Evolutionary conservation across 306 rosid genomes (phyloP), one percentile per base, ranked within the genome.

Genomic region (Cicer judaicum): DNA sequence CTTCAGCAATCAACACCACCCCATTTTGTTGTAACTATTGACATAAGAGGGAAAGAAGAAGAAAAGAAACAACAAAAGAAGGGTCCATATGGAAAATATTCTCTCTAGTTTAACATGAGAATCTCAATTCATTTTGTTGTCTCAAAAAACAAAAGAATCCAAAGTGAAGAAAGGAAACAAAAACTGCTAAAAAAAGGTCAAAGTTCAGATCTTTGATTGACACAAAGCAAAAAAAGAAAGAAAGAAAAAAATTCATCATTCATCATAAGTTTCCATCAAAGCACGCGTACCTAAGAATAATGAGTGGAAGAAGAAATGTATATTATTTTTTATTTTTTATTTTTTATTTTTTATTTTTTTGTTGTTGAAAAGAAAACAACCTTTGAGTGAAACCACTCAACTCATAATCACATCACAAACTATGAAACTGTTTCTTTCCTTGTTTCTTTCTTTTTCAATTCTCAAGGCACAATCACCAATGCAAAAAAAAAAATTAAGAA

Each of bases 261-360:
- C 34, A 78, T 82, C 88, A 82, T 86, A 60, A 70, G 82, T 79
- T 80, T 41, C 84, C 80, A 84, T 89, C 89, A 80, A 90, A 83
- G 94, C 97, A 92, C 97, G 98, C 90, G 86, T 77, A 84, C 75
- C 97, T 52, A 95, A 86, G 96, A 93, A 83, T 24, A 4, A 60
- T 60, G 66, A 60, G 18, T 60, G 44, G 34, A 29, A 29, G 34
- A 29, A 29, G 34, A 29, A 29, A 29, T 29, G 34, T 29, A 29
- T 29, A 29, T 29, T 3, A 6, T 10, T 57, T 84, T 86, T 82
- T 85, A 77, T n/a, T 13, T 44, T 2, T 63, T 85, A 77, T n/a
- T 13, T 44, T 2, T 63, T 5, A 10, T 1, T 44, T 8, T 13
- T 9, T 24, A 0, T 47, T 41, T 11, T 2, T 13, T 34, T 10